Base-by-base conservation (phyloP, 75 land plant genomes). In the Selaginella moellendorffii region DNA sequence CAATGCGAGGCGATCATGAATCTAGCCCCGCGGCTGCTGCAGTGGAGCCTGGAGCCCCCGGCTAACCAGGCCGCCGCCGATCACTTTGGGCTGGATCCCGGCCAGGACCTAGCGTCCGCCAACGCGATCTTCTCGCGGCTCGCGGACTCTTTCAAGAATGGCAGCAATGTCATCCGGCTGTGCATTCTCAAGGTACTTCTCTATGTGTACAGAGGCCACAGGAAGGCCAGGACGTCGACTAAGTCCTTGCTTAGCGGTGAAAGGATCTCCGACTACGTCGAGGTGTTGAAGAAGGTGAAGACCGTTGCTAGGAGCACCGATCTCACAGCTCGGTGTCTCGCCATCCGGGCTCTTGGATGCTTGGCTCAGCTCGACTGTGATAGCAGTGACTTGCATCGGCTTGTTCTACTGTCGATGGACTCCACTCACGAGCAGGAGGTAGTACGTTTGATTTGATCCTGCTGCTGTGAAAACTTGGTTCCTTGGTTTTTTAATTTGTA, bases 281-380 rank as follows among this genome's bases (percentile, higher is more conserved):
- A 91, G 61, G 26, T 91, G 62, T 52, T 91, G 68, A 79, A 63
- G 20, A 75, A 82, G 68, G 76, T 88, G 1, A 91, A 83, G 67
- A 26, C 27, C 52, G 97, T 81, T 63, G 70, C 71, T 74, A 66
- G 71, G 24, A 76, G 60, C 36, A 88, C 84, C n/a, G 88, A 85
- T 76, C 63, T 59, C 36, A 76, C 77, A 52, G 79, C 84, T 2
- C 82, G 81, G 60, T 73, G 76, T 5, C 53, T 88, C 65, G 72
- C 85, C 58, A 76, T 90, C 28, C 61, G 77, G 19, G 61, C 80
- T 28, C 67, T 88, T 80, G 97, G 95, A 20, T 91, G 97, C 70
- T 76, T 81, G 77, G 84, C 86, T 54, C 79, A 79, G 61, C 69
- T 91, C 66, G 84, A 78, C 9, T 72, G 68, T 36, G 86, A 85